Conservation (phyloP, 495 filamentous ascomycete species). For the Cenococcum geophilum region DNA sequence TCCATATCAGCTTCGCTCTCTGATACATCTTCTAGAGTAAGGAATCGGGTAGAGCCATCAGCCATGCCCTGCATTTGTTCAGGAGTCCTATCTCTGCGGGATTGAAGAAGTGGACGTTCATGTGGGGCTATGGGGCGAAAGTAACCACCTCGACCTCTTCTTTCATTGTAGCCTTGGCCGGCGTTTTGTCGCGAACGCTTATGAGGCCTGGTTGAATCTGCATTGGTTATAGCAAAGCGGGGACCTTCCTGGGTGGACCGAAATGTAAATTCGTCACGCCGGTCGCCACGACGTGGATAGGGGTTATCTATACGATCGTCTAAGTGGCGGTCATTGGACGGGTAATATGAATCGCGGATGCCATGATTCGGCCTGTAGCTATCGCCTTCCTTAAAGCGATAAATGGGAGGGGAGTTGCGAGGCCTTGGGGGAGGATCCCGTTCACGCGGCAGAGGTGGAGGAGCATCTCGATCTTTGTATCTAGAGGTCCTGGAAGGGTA, state of each 20-base stretch:
- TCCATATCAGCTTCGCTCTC: conserved; percentile 25
- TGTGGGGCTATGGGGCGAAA: conserved; percentile 9
- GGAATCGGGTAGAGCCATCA: conserved; percentile 23
- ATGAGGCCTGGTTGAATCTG: not conserved
- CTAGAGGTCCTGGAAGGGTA: not conserved
- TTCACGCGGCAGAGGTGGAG: not conserved
- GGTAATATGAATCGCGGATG: not conserved
- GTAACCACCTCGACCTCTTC: not conserved
- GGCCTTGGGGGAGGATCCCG: not conserved
- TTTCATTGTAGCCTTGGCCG: not conserved
- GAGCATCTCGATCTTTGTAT: not conserved
- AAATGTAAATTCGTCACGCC: conserved; percentile 3
- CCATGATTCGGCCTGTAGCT: conserved; percentile 1
- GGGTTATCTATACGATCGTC: not conserved
- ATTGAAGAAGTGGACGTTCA: conserved; percentile 26
- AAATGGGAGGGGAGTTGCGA: not conserved
- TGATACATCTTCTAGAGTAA: conserved; percentile 26
- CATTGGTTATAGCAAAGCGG: not conserved
- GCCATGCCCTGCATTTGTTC: conserved; percentile 29
- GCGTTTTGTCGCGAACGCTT: not conserved
- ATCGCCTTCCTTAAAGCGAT: not conserved
- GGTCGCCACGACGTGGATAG: not conserved
- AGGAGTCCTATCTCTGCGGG: conserved; percentile 14
- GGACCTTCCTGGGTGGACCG: not conserved
- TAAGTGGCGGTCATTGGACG: not conserved